Conservation (phyloP, 2,329 filamentous ascomycete species). For the Sporothrix euskadiensis region DNA sequence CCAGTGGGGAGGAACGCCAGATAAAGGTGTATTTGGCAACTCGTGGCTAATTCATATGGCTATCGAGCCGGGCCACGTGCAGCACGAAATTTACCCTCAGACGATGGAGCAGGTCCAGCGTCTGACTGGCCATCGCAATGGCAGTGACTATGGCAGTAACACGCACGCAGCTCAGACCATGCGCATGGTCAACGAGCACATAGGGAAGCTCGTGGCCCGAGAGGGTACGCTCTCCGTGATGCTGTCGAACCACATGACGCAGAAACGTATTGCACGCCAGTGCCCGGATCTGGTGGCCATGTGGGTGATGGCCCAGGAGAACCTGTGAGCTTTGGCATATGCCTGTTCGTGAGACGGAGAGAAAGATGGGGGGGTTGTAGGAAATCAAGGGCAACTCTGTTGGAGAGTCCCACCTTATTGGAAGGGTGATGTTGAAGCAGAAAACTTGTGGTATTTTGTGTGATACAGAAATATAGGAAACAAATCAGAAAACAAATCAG, state of each 20-base stretch:
- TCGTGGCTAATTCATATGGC: constrained; percentile 33
- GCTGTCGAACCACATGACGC: constrained; percentile 33
- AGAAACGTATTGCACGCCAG: constrained; percentile 34
- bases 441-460: background rate
- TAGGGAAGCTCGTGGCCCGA: constrained; percentile 14
- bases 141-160: background rate
- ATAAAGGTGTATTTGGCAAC: constrained; percentile 32
- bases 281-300: constrained; percentile 34
- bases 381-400: background rate
- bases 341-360: too few relatives aligned
- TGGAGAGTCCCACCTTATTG: background rate
- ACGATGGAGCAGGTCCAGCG: constrained; percentile 27
- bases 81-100: constrained; percentile 25
- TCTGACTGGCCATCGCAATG: background rate
- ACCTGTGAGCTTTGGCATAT: constrained; percentile 22
- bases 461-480: background rate
- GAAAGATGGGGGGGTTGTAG: background rate
- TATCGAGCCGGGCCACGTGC: constrained; percentile 28
- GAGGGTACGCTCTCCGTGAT: constrained; percentile 31
- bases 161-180: constrained; percentile 6
- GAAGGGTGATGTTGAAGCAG: background rate
- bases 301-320: constrained; percentile 33
- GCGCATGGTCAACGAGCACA: constrained; percentile 28
- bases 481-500: background rate
- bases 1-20: constrained; percentile 30